phyloP scores from a whole-genome alignment of 2,329 filamentous ascomycete genomes.

The Pezizomycotina sp. region DNA sequence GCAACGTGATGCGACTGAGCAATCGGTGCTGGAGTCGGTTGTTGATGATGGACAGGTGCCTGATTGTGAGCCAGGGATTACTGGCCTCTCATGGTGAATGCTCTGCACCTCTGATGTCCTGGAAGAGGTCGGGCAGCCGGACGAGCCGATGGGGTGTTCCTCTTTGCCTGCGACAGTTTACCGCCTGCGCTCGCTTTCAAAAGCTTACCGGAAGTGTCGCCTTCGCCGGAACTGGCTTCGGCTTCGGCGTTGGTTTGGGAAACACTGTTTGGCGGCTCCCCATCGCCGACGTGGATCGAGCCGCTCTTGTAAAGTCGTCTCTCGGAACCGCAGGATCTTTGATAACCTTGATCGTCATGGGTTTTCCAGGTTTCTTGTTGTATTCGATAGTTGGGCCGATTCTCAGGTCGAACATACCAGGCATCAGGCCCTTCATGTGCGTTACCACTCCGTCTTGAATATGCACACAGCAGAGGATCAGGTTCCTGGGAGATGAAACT shows the following conservation, averaged over 20 bases:
- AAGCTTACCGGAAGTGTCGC: conserved; percentile 84
- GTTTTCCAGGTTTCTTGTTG: conserved; percentile 93
- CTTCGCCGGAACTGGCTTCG: conserved; percentile 70
- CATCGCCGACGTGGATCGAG: conserved; percentile 68
- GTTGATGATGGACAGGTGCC: conserved; percentile 4
- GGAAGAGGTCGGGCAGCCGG: conserved; percentile 16
- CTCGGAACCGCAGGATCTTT: conserved; percentile 61
- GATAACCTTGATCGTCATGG: conserved; percentile 70
- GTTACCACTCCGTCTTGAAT: conserved; percentile 97
- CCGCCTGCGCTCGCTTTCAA: conserved; percentile 75
- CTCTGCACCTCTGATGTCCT: conserved; percentile 23
- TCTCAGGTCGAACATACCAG: conserved; percentile 64
- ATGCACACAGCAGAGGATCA: conserved; percentile 85
- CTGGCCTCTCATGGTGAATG: conserved; percentile 27
- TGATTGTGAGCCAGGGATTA: conserved; percentile 5
- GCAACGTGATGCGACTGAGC: conserved; percentile 11
- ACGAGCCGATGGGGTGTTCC: conserved; percentile 31
- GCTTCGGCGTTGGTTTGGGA: conserved; percentile 75
- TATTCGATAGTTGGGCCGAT: conserved; percentile 80
- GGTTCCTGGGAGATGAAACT: conserved; percentile 79
- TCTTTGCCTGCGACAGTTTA: conserved; percentile 44
- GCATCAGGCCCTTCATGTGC: conserved; percentile 62
- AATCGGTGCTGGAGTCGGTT: conserved; percentile 1
- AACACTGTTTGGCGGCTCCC: conserved; percentile 65
- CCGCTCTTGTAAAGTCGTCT: conserved; percentile 89